These are phyloP conservation scores for Cynara cardunculus DNA, from an alignment of 129 eudicot genomes.

Conservation along the genomic window DNA sequence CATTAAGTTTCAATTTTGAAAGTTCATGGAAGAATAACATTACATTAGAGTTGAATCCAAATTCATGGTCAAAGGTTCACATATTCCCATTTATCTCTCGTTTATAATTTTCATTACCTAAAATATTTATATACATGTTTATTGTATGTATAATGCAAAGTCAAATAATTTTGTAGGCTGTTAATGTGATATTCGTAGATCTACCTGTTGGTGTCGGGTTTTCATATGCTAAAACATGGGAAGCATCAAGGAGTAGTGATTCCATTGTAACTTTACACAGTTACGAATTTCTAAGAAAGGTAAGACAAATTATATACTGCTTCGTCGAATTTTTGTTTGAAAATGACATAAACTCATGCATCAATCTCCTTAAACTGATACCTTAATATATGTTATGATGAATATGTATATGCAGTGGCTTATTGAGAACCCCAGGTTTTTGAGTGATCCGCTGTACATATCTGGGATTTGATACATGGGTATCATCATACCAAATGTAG, in stretches of 20 bases:
- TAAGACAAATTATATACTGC: not conserved
- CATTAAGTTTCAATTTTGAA: not conserved
- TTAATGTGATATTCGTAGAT: constrained; percentile 31
- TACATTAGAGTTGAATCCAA: constrained; percentile 27
- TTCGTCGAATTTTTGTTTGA: not conserved
- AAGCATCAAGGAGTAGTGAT: constrained; percentile 24
- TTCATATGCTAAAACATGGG: constrained; percentile 24
- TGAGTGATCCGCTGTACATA: constrained; percentile 24
- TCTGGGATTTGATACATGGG: constrained; percentile 34
- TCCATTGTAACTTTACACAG: constrained; percentile 20
- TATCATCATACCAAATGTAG: constrained; percentile 15
- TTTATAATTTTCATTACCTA: not conserved
- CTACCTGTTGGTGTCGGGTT: constrained; percentile 33
- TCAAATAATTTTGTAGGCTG: constrained; percentile 22
- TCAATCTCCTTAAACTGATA: not conserved
- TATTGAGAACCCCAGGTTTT: constrained; percentile 18
- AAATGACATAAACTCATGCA: not conserved
- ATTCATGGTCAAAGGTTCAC: constrained; percentile 40
- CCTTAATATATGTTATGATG: too few relatives aligned
- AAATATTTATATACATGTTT: not conserved
- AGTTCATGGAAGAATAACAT: not conserved
- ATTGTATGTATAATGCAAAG: not conserved
- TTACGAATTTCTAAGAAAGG: constrained; percentile 34
- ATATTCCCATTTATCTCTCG: not conserved
- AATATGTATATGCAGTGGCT: too few relatives aligned